phyloP scores from a whole-genome alignment of 208 protist genomes.

The Wallacemonas sp. region DNA sequence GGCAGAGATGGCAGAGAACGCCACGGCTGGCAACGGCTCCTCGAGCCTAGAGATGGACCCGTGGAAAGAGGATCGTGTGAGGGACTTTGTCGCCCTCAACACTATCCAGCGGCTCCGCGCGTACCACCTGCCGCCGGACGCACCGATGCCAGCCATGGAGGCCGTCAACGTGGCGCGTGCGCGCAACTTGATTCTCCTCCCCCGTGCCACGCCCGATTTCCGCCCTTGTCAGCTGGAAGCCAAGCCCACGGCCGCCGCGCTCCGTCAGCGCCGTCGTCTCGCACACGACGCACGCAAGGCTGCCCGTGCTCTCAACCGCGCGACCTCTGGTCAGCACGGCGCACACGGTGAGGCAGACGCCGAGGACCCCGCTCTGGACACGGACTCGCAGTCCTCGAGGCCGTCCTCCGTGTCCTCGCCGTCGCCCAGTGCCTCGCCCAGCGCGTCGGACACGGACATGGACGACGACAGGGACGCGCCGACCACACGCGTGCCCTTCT shows the following conservation, averaged over 20 bases:
- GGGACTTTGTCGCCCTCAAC: conserved; percentile 86
- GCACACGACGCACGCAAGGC: neutral
- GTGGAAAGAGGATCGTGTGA: conserved; percentile 80
- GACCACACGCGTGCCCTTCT: conserved; percentile 15
- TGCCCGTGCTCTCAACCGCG: neutral
- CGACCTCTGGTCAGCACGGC: neutral
- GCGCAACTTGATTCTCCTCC: conserved; percentile 65
- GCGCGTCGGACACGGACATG: neutral
- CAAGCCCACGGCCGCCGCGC: conserved; percentile 18
- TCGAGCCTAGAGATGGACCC: conserved; percentile 64
- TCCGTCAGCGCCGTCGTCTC: conserved; percentile 12
- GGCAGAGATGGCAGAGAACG: neutral
- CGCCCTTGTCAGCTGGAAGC: conserved; percentile 45
- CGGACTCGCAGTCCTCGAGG: neutral
- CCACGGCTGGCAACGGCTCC: neutral
- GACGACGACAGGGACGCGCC: neutral
- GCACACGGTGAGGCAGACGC: neutral
- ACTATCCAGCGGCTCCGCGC: conserved; percentile 78
- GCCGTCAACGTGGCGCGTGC: conserved; percentile 59
- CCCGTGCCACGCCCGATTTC: conserved; percentile 55
- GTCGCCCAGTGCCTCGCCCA: neutral
- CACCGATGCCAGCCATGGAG: conserved; percentile 49
- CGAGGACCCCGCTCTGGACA: neutral
- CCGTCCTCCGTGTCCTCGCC: neutral
- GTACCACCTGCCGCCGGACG: conserved; percentile 54